Evolutionary conservation across 805 yeast species (phyloP).

Genomic region (Tetrapisispora pingtungensis): DNA sequence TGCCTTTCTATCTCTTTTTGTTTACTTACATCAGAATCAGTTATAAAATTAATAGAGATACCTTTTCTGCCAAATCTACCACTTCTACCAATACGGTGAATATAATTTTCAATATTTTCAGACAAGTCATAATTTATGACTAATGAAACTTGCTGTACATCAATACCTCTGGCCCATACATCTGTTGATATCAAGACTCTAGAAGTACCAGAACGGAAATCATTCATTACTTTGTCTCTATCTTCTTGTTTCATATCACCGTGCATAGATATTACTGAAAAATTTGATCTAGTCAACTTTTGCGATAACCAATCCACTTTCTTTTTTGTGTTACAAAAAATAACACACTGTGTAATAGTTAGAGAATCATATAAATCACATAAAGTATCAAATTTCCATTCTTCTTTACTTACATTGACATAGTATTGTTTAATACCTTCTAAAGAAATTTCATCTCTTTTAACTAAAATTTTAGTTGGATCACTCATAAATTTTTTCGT

Average conservation of each 20-base stretch:
- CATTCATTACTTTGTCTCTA: constrained; percentile 90
- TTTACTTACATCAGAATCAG: constrained; percentile 62
- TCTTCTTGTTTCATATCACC: constrained; percentile 93
- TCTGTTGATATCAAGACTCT: constrained; percentile 90
- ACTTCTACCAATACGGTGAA: constrained; percentile 96
- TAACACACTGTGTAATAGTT: constrained; percentile 94
- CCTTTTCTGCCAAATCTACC: constrained; percentile 99
- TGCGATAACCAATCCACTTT: constrained; percentile 86
- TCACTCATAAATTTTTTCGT: constrained; percentile 90
- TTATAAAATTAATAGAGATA: constrained; percentile 89
- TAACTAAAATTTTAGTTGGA: constrained; percentile 89
- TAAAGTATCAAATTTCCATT: constrained; percentile 87
- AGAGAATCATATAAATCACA: constrained; percentile 92
- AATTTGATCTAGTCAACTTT: constrained; percentile 64
- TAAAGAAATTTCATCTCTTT: constrained; percentile 88
- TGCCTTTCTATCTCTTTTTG: constrained; percentile 82
- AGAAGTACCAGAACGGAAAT: constrained; percentile 89
- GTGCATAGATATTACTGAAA: constrained; percentile 91
- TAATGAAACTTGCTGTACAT: constrained; percentile 92
- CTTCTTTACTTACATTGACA: constrained; percentile 86
- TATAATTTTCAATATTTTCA: constrained; percentile 80
- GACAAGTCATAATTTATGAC: constrained; percentile 94
- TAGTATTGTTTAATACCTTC: constrained; percentile 93
- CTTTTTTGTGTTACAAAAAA: constrained; percentile 91
- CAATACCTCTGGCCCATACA: constrained; percentile 96